Evolutionary conservation across 2,329 filamentous ascomycete species (phyloP).

Genomic region (Harringtonia aguacate): DNA sequence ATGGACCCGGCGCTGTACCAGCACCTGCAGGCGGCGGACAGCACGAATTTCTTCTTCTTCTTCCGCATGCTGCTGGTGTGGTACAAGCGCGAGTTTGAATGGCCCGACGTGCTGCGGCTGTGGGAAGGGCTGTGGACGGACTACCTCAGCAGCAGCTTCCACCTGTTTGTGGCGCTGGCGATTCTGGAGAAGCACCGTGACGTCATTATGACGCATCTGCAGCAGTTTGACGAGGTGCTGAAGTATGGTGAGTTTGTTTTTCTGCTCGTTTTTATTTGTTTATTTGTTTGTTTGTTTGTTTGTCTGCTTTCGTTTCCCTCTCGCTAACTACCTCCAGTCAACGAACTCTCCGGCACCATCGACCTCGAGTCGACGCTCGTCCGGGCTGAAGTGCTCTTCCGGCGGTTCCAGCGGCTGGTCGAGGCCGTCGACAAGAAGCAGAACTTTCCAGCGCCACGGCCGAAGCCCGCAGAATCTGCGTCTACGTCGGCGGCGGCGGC

Average conservation of each 20-base stretch:
- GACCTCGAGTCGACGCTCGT: constrained; percentile 80
- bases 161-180: constrained; percentile 85
- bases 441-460: constrained; percentile 60
- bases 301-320: neutral
- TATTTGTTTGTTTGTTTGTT: constrained; percentile 8
- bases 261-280: constrained; percentile 19
- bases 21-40: constrained; percentile 81
- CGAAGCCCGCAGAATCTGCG: constrained; percentile 1
- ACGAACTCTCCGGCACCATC: constrained; percentile 88
- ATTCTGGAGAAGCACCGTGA: constrained; percentile 94
- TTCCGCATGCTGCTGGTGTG: constrained; percentile 98
- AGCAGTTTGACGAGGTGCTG: constrained; percentile 92
- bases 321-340: constrained; percentile 49
- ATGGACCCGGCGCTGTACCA: constrained; percentile 93
- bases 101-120: constrained; percentile 72
- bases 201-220: constrained; percentile 88
- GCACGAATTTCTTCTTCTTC: constrained; percentile 99
- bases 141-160: constrained; percentile 78
- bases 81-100: constrained; percentile 96
- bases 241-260: constrained; percentile 68
- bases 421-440: constrained; percentile 88
- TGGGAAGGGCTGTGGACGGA: constrained; percentile 97
- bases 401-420: constrained; percentile 76
- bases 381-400: constrained; percentile 80
- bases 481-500: neutral